Base-by-base conservation (phyloP, 179 eudicot species). In the Spergularia azorica region DNA sequence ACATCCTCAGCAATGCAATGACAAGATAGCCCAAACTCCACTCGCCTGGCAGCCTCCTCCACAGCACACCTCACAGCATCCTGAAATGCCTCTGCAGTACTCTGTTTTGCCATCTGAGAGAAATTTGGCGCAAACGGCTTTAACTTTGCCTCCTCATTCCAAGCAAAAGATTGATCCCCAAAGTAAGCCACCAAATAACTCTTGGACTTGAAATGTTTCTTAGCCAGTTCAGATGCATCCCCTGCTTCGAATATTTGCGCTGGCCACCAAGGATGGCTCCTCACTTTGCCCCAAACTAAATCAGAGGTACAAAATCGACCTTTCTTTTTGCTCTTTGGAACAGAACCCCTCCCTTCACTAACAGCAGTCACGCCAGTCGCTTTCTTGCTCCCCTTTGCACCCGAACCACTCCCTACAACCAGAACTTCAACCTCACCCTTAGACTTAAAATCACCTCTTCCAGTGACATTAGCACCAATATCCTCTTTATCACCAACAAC, bases 251-350 rank as follows among this genome's bases (percentile, higher is more conserved):
- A 78, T 63, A 82, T 79, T 51, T 82, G 85, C 39, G 73, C 85
- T 4, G 85, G 85, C 85, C 85, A 82, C 85, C 85, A 82, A 3
- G 85, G 85, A 79, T 82, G 85, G 67, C 85, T 82, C 85, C 77
- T 82, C 74, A 82, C 85, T 72, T 82, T 82, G 7, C 82, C 85
- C 85, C 85, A 82, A 79, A 82, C 82, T 65, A 82, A 75, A 75
- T 82, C 85, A 4, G 68, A 75, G 2, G 70, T 76, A 62, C 58
- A 48, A 78, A 81, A 81, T n/a, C 61, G 43, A 11, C 74, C 80
- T 20, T 75, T 71, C 58, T 66, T 73, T 61, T 55, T 68, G 51
- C 61, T 50, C 32, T 26, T 61, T 9, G 70, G 6, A 2, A 51
- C 66, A 16, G 54, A 67, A 51, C 51, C 74, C 32, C 38, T 56